Conservation (phyloP, 2,329 filamentous ascomycete genomes). For the Sclerotiophoma versabilis region DNA sequence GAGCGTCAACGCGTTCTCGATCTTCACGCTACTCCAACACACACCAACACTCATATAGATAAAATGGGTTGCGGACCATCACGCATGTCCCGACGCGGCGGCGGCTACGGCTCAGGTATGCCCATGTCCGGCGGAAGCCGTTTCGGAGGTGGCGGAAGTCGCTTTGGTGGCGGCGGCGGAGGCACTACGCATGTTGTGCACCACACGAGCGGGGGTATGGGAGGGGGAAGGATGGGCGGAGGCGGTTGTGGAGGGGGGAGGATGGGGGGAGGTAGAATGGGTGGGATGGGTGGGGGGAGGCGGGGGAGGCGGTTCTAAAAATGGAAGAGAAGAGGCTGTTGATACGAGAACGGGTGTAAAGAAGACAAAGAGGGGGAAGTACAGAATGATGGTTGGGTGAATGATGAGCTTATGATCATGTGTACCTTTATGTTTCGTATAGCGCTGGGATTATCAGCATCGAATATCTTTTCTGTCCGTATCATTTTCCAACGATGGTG, state of each 20-base stretch:
- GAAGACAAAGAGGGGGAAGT: neutral
- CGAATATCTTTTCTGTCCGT: no score
- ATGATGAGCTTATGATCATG: no score
- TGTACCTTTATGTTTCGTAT: neutral
- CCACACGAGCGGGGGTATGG: slow-evolving; percentile 7
- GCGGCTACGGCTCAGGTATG: slow-evolving; percentile 3
- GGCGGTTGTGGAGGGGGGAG: neutral
- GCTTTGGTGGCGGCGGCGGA: slow-evolving; percentile 6
- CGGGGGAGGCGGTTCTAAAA: slow-evolving; percentile 1
- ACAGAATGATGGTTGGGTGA: neutral
- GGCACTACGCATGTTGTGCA: slow-evolving; percentile 12
- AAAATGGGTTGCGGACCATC: slow-evolving; percentile 15
- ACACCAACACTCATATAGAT: neutral
- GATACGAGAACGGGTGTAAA: neutral
- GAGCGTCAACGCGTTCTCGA: neutral
- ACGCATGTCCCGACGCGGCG: slow-evolving; percentile 10
- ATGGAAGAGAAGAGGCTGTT: no score
- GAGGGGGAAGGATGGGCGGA: slow-evolving; percentile 3
- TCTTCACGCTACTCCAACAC: neutral
- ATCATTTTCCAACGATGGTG: no score
- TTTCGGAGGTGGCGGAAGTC: slow-evolving; percentile 4
- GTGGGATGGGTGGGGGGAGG: neutral
- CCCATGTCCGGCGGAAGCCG: slow-evolving; percentile 8
- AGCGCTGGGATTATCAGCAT: neutral
- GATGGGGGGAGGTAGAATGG: slow-evolving; percentile 2